Percentiles rank a stretch among this genome's conserved stretches.
phyloP scores from a whole-genome alignment of 305 asterid species.

The Withania somnifera region DNA sequence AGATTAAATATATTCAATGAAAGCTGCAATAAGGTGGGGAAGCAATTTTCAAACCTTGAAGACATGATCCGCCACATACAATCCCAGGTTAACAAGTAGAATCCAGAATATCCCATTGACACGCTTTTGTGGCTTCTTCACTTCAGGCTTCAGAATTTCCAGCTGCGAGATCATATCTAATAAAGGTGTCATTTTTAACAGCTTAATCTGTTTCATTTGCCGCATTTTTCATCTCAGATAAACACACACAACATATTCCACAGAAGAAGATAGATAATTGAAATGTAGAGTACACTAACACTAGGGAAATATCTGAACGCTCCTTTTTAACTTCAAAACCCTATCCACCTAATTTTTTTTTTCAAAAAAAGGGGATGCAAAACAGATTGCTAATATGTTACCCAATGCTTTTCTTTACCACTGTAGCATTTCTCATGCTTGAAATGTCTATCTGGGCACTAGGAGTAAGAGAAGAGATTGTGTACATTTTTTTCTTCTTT shows the following conservation, averaged over 20 bases:
- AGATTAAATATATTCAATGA: background rate
- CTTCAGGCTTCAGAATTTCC: slow-evolving; percentile 57
- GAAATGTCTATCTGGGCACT: background rate
- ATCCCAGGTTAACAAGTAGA: slow-evolving; percentile 68
- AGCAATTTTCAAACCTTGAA: slow-evolving; percentile 47
- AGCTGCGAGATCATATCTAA: slow-evolving; percentile 77
- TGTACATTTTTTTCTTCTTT: background rate
- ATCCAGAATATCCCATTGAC: slow-evolving; percentile 89
- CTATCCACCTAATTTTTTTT: background rate
- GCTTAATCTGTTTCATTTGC: background rate
- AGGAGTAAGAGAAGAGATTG: background rate
- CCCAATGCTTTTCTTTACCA: too few relatives aligned
- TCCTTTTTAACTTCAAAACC: background rate
- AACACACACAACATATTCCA: background rate
- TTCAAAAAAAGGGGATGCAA: background rate
- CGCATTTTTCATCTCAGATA: background rate
- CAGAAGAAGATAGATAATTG: background rate
- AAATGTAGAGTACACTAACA: background rate
- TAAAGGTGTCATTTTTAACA: slow-evolving; percentile 33
- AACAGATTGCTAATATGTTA: background rate
- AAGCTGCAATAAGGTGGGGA: background rate
- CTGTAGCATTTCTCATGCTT: background rate
- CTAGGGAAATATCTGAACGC: background rate
- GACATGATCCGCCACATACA: slow-evolving; percentile 72
- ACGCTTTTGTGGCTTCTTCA: slow-evolving; percentile 53